Evolutionary conservation across 2,329 filamentous ascomycete species (phyloP), one percentile per base, ranked within the genome.

Genomic region (Colletotrichum sublineola): DNA sequence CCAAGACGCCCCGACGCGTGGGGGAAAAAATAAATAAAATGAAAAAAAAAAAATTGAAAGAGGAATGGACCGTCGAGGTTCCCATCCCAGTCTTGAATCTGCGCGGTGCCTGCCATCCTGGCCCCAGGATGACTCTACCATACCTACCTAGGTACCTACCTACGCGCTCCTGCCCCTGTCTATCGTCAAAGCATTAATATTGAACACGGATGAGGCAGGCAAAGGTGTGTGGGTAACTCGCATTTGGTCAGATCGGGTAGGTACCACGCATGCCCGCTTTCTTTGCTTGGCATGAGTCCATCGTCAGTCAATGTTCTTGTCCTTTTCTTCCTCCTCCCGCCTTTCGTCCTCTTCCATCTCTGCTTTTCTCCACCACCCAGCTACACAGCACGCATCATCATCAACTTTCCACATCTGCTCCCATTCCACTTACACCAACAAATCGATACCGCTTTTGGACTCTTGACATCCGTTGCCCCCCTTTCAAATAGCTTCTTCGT

Each of bases 381-480:
- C 55, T 42, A 15, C 50, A 63, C 48, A 42, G 24, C 46, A 50
- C 61, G 36, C 52, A 61, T 61, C 52, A 61, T 61, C 52, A 36
- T 33, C 38, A n/a, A 20, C 31, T 50, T 53, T 56, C 9, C 70
- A 55, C 46, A 20, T 6, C 11, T 56, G 20, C 29, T 36, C 31
- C 55, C 38, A 50, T 50, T 38, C 58, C 50, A 67, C 33, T 73
- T 63, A 63, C 52, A 67, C 58, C 46, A 71, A 11, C 52, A 71
- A 38, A 31, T 48, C 38, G n/a, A 40, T 29, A 63, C 65, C 38
- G 31, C 8, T 63, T 50, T 50, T 56, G 50, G 29, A 56, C 29
- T 14, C 20, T 42, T 50, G 40, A 50, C 29, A 61, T 33, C 46
- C 29, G 55, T 56, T 52, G 36, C 15, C 29, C 48, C 50, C 44